Conservation (phyloP, 23 red algal genomes). For the Agarophyton chilense region DNA sequence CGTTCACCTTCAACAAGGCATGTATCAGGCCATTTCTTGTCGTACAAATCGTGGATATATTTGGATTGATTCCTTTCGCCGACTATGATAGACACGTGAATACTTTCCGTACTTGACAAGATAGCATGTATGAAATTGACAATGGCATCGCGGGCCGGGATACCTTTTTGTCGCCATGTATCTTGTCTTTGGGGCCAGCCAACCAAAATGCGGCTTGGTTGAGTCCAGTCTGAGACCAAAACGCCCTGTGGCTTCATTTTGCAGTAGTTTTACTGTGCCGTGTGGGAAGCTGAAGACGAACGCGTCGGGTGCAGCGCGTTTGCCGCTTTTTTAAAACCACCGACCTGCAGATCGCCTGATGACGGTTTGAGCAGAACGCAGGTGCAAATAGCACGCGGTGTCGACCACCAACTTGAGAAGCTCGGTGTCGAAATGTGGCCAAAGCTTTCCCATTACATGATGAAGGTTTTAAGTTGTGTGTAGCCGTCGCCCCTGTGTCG, state of each 20-base stretch:
- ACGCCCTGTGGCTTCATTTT: neutral
- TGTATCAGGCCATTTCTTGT: neutral
- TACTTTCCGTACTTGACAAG: neutral
- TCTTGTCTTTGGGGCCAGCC: slow-evolving; percentile 27
- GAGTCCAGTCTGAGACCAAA: neutral
- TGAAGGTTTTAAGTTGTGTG: no score
- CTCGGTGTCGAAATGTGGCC: no score
- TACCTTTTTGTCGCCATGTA: slow-evolving; percentile 14
- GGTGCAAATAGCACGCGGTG: no score
- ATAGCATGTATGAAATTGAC: neutral
- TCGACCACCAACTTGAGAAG: no score
- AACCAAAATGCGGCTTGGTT: neutral
- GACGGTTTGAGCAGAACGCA: no score
- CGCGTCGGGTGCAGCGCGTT: no score
- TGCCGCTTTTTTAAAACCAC: no score
- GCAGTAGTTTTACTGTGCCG: neutral
- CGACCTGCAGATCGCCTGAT: no score
- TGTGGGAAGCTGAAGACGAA: neutral
- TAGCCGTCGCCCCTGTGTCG: no score
- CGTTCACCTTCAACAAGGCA: neutral
- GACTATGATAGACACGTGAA: neutral
- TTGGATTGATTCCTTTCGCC: neutral
- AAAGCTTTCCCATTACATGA: no score
- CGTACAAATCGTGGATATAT: neutral
- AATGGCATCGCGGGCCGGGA: neutral